These are phyloP conservation scores for Microcos paniculata DNA, from an alignment of 345 rosid genomes.

Conservation along the genomic window DNA sequence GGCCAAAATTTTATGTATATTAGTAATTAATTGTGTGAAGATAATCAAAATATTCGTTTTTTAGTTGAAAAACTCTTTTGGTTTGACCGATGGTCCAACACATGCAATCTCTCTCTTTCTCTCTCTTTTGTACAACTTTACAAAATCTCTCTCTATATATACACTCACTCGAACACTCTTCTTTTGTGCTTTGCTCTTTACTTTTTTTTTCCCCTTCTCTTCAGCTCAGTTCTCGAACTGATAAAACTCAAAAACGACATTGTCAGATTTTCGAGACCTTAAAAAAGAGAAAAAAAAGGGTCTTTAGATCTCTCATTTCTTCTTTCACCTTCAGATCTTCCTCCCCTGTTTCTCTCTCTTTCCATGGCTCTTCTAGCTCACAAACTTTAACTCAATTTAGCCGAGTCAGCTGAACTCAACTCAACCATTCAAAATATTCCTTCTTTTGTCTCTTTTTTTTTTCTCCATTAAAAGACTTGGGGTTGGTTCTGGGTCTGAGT, in stretches of 20 bases:
- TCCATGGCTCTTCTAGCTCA: conserved; percentile 20
- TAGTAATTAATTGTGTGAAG: no score
- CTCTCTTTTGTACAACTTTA: not conserved
- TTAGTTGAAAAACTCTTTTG: not conserved
- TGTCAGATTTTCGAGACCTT: conserved; percentile 31
- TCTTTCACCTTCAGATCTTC: conserved; percentile 12
- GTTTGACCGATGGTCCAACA: conserved; percentile 49
- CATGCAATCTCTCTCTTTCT: not conserved
- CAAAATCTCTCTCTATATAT: conserved; percentile 13
- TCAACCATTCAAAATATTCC: not conserved
- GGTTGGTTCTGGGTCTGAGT: not conserved
- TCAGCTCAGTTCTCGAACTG: conserved; percentile 30
- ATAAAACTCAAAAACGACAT: conserved; percentile 24
- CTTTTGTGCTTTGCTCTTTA: conserved; percentile 16
- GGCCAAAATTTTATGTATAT: no score
- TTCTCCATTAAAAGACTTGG: not conserved
- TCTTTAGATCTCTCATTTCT: conserved; percentile 20
- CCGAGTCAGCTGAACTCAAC: not conserved
- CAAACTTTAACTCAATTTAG: conserved; percentile 3
- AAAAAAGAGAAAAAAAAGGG: conserved; percentile 5
- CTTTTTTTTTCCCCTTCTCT: not conserved
- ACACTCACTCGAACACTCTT: not conserved
- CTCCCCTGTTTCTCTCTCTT: conserved; percentile 15
- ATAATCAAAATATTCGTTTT: not conserved
- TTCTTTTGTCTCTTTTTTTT: not conserved